Evolutionary conservation across 2,329 filamentous ascomycete species (phyloP).

Genomic region (Tolypocladium album): DNA sequence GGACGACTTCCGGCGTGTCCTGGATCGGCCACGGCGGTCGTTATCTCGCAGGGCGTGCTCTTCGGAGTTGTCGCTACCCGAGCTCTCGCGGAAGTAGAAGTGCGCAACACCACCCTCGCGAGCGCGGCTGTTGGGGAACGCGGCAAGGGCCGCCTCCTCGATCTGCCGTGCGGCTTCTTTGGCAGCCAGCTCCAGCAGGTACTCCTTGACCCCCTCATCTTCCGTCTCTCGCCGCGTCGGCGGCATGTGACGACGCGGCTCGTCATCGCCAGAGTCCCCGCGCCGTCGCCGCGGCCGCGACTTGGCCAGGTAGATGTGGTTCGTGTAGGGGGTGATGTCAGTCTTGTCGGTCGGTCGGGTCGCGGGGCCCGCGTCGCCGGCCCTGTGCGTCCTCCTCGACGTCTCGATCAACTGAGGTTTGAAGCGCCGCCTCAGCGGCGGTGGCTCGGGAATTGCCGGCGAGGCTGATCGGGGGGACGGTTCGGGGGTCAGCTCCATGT

Average conservation of each 20-base stretch:
- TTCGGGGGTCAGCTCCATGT: conserved; percentile 46
- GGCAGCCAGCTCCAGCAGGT: conserved; percentile 69
- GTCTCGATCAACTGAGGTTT: conserved; percentile 75
- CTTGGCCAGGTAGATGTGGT: conserved; percentile 43
- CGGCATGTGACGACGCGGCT: conserved; percentile 21
- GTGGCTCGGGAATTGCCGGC: conserved; percentile 27
- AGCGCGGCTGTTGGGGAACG: conserved; percentile 62
- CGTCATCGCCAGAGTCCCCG: conserved; percentile 17
- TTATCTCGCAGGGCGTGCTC: conserved; percentile 24
- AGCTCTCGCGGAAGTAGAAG: conserved; percentile 56
- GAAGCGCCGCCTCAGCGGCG: conserved; percentile 43
- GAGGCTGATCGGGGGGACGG: conserved; percentile 40
- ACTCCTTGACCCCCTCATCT: conserved; percentile 65
- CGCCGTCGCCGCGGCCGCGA: conserved; percentile 24
- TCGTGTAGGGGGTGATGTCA: conserved; percentile 56
- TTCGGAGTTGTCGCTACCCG: conserved; percentile 40
- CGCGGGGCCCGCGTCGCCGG: conserved; percentile 52
- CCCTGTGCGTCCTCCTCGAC: conserved; percentile 58
- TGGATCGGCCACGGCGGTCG: conserved; percentile 14
- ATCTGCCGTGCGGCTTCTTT: conserved; percentile 72
- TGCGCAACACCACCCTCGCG: conserved; percentile 62
- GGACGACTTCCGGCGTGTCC: conserved; percentile 46
- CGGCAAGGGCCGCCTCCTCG: conserved; percentile 64
- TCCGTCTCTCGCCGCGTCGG: conserved; percentile 53
- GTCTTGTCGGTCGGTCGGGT: conserved; percentile 59